Evolutionary conservation across 208 protist species (phyloP), one percentile per base, ranked within the genome.

Genomic region (Trypanosoma scelopori): DNA sequence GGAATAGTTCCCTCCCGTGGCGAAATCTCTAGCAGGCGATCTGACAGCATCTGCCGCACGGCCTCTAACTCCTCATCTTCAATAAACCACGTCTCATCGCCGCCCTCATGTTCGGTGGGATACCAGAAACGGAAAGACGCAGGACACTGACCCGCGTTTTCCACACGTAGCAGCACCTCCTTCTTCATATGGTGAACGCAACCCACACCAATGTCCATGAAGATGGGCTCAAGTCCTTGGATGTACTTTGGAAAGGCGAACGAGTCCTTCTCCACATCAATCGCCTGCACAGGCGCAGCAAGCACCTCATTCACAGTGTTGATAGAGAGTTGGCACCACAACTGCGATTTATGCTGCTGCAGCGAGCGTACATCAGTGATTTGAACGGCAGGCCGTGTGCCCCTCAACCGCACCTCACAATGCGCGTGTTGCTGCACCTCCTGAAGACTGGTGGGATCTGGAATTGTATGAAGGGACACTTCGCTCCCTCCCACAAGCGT

Each of bases 41-140:
- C 50, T 52, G 95, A 86, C 30, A 96, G 30, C 45, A 97, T 83
- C 43, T 80, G 52, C 45, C 87, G 78, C 48, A 95, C 76, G 50
- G 85, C 84, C 39, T 76, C 64, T 22, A 95, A 73, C 45, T 85
- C 80, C 56, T 75, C 79, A 63, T 92, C 85, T 42, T 90, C 81
- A 41, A 93, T 72, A 41, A 85, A 92, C 92, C 94, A 98, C 41
- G 70, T 75, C 76, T 97, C 91, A 32, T 75, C 72, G 30, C 75
- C 77, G 18, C 92, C 81, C 30, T 96, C 91, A 51, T 81, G 83
- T 59, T 98, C 86, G 13, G 70, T 89, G n/a, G 94, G 94, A 45
- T 94, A 79, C 74, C 79, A 83, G 30, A 97, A 70, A 30, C 65
- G 60, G 59, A 88, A 97, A n/a, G 74, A 63, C 0, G 81, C 80